phyloP scores from a whole-genome alignment of 2,329 filamentous ascomycete genomes.

The Podosphaera xanthii region DNA sequence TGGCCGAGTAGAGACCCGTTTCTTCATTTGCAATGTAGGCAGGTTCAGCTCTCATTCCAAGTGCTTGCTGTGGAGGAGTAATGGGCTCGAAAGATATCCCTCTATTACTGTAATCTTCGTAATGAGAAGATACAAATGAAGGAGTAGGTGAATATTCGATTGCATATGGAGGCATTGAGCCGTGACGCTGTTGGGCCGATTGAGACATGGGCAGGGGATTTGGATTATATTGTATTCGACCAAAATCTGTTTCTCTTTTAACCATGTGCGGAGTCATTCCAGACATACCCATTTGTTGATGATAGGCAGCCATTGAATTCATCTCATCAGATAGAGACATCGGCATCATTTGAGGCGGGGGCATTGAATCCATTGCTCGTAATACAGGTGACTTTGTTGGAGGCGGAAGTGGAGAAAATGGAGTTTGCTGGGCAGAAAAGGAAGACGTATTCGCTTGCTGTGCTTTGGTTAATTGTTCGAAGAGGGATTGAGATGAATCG shows the following conservation, averaged over 20 bases:
- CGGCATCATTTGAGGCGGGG: slow-evolving; percentile 64
- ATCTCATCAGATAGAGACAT: slow-evolving; percentile 36
- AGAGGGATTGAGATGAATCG: slow-evolving; percentile 95
- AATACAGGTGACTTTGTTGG: slow-evolving; percentile 77
- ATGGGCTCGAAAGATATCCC: slow-evolving; percentile 92
- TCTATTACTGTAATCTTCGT: slow-evolving; percentile 91
- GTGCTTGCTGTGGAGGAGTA: slow-evolving; percentile 77
- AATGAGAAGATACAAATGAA: slow-evolving; percentile 95
- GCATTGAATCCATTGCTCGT: slow-evolving; percentile 83
- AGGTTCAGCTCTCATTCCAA: slow-evolving; percentile 64
- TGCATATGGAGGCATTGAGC: slow-evolving; percentile 89
- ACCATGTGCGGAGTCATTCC: slow-evolving; percentile 48
- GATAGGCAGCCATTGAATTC: slow-evolving; percentile 42
- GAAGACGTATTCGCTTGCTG: slow-evolving; percentile 97
- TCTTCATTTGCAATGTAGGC: slow-evolving; percentile 98
- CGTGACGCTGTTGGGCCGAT: slow-evolving; percentile 68
- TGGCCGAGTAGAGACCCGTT: slow-evolving; percentile 83
- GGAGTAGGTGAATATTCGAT: slow-evolving; percentile 96
- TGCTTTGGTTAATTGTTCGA: slow-evolving; percentile 97
- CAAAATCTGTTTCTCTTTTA: slow-evolving; percentile 76
- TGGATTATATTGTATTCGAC: slow-evolving; percentile 69
- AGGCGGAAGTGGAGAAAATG: slow-evolving; percentile 31
- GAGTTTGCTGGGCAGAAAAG: slow-evolving; percentile 56
- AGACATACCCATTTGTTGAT: slow-evolving; percentile 46
- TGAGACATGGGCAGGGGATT: slow-evolving; percentile 70